These are phyloP conservation scores for Hypoxylon sp. DNA, from an alignment of 2,329 filamentous ascomycete species.

Conservation along the genomic window DNA sequence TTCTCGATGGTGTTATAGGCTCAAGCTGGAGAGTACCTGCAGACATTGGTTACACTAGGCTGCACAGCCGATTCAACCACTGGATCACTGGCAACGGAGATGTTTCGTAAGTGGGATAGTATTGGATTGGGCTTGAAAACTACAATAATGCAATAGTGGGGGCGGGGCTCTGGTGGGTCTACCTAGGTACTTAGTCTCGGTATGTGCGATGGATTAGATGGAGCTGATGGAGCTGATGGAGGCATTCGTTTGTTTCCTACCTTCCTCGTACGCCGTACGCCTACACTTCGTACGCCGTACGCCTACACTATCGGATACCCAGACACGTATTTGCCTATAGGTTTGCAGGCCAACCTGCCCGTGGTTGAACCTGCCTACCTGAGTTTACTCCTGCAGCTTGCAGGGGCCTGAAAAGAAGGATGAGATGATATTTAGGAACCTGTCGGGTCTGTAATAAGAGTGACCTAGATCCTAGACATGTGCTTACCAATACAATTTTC, in stretches of 20 bases:
- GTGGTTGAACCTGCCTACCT: no score
- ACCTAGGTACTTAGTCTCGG: no score
- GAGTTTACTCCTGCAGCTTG: no score
- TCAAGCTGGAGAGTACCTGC: not conserved
- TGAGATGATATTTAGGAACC: not conserved
- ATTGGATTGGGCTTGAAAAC: not conserved
- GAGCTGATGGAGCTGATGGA: not conserved
- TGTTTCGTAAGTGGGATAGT: conserved; percentile 19
- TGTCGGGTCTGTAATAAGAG: not conserved
- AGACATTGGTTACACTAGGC: not conserved
- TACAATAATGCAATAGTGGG: conserved; percentile 11
- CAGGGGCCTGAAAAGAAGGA: no score
- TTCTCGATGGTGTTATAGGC: conserved; percentile 5
- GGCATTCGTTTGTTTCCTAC: not conserved
- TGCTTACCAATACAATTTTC: not conserved
- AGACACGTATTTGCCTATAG: no score
- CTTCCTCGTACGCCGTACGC: not conserved
- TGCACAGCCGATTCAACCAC: not conserved
- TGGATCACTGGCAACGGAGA: not conserved
- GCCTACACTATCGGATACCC: not conserved
- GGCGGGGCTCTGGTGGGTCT: conserved; percentile 3
- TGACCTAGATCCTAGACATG: no score
- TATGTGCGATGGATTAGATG: no score
- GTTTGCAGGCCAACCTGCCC: no score
- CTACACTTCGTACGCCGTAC: no score